Conservation (phyloP, 768 basidiomycete genomes). For the Lentinula guzmanii region DNA sequence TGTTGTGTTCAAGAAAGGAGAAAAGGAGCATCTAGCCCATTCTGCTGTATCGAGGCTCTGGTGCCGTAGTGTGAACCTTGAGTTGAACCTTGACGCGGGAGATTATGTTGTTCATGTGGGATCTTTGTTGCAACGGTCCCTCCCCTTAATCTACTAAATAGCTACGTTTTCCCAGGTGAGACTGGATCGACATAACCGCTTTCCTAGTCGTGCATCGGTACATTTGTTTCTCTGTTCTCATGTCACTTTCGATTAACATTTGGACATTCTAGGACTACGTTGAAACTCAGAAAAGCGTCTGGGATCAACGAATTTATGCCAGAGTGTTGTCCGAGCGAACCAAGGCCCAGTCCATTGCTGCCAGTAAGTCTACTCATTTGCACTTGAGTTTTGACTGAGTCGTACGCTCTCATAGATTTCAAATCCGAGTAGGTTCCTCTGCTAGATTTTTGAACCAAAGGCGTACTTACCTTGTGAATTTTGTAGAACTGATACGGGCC, state of each 20-base stretch:
- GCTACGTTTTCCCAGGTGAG: slow-evolving; percentile 9
- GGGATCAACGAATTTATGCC: slow-evolving; percentile 23
- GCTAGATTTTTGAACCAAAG: background rate
- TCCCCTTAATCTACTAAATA: too few relatives aligned
- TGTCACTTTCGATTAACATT: slow-evolving; percentile 4
- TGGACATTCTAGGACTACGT: slow-evolving; percentile 18
- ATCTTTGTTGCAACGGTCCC: background rate
- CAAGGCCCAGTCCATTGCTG: slow-evolving; percentile 14
- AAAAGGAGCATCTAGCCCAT: slow-evolving; percentile 24
- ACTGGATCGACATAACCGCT: slow-evolving; percentile 8
- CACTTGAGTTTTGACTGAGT: background rate
- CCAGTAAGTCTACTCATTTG: slow-evolving; percentile 9
- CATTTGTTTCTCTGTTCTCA: background rate
- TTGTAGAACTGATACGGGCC: slow-evolving; percentile 4
- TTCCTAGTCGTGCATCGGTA: slow-evolving; percentile 4
- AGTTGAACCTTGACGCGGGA: slow-evolving; percentile 32
- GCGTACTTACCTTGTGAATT: too few relatives aligned
- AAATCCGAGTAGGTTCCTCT: slow-evolving; percentile 11
- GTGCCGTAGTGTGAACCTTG: slow-evolving; percentile 31
- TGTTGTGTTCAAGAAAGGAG: slow-evolving; percentile 37
- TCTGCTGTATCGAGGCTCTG: slow-evolving; percentile 25
- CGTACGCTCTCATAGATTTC: slow-evolving; percentile 9
- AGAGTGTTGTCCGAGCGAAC: slow-evolving; percentile 14
- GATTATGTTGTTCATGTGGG: slow-evolving; percentile 35
- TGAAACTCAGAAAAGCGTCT: slow-evolving; percentile 17